phyloP scores from a whole-genome alignment of 1,284 basidiomycete species.

The Mycena citricolor region DNA sequence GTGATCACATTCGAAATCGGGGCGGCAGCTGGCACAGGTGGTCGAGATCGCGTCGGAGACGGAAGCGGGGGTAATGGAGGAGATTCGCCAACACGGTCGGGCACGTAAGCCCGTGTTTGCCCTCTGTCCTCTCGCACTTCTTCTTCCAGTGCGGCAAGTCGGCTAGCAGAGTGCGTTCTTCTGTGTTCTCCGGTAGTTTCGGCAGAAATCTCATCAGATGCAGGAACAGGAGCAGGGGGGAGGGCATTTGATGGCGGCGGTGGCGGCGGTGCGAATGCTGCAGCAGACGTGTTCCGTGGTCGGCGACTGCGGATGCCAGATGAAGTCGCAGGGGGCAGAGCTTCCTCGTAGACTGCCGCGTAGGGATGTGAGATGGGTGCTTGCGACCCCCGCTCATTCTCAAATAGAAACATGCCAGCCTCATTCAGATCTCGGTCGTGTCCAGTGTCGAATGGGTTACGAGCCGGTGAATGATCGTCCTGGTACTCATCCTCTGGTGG shows the following conservation, averaged over 20 bases:
- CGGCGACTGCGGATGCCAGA: constrained; percentile 7
- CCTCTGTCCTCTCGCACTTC: constrained; percentile 45
- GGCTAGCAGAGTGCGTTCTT: constrained; percentile 55
- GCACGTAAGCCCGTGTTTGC: constrained; percentile 18
- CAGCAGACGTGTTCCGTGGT: constrained; percentile 30
- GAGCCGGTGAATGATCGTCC: background rate
- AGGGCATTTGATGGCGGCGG: constrained; percentile 63
- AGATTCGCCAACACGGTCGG: constrained; percentile 41
- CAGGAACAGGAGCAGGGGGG: constrained; percentile 55
- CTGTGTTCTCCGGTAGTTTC: constrained; percentile 49
- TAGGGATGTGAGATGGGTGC: constrained; percentile 31
- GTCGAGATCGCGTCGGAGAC: constrained; percentile 40
- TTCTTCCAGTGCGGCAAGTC: constrained; percentile 60
- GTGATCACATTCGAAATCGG: constrained; percentile 38
- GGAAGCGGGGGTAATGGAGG: constrained; percentile 70
- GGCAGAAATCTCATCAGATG: constrained; percentile 29
- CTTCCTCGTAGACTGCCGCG: constrained; percentile 28
- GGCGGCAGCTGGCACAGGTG: constrained; percentile 41
- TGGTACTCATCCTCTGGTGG: constrained; percentile 6
- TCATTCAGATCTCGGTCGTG: constrained; percentile 19
- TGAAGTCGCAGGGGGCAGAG: constrained; percentile 24
- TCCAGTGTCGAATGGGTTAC: constrained; percentile 1
- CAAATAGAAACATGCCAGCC: constrained; percentile 41
- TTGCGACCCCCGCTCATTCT: constrained; percentile 38
- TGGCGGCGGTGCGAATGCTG: constrained; percentile 60